These are phyloP conservation scores for Mariannaea elegans DNA, from an alignment of 2,329 filamentous ascomycete genomes.

Conservation along the genomic window DNA sequence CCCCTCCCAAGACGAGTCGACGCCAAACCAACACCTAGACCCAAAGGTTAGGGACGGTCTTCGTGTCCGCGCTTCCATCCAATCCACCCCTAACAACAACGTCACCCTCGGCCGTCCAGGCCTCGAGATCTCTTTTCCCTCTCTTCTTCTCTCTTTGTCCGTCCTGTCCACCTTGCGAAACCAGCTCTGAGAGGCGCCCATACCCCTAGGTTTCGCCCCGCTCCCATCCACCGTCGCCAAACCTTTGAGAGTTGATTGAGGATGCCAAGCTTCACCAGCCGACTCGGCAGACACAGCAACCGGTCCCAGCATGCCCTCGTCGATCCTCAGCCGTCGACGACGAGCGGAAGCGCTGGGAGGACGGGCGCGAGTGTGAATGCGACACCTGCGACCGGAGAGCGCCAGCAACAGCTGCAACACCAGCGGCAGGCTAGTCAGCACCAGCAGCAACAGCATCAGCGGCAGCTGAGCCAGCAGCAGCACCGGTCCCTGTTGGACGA, in stretches of 20 bases:
- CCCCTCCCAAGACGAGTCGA: not conserved
- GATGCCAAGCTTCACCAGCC: conserved; percentile 62
- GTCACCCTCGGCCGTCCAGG: conserved; percentile 18
- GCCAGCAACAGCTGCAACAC: conserved; percentile 32
- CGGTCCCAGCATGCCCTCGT: conserved; percentile 65
- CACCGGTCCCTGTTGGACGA: conserved; percentile 29
- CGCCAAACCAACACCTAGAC: conserved; percentile 9
- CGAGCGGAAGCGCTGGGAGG: conserved; percentile 38
- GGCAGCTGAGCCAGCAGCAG: conserved; percentile 18
- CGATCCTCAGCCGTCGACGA: conserved; percentile 52
- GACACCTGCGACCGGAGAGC: conserved; percentile 27
- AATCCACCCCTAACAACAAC: conserved; percentile 14
- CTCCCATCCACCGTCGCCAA: conserved; percentile 14
- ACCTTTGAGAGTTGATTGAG: conserved; percentile 25
- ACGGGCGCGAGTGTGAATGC: conserved; percentile 28
- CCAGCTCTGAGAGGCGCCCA: not conserved
- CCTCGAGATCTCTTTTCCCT: conserved; percentile 14
- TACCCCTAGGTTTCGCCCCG: conserved; percentile 10
- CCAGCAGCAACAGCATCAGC: conserved; percentile 7
- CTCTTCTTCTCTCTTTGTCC: conserved; percentile 12
- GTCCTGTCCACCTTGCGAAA: conserved; percentile 13
- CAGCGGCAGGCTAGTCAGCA: conserved; percentile 21
- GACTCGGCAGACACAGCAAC: conserved; percentile 64
- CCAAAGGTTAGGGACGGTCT: not conserved
- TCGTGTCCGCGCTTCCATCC: conserved; percentile 20